Evolutionary conservation across 2,329 filamentous ascomycete genomes (phyloP), one percentile per base, ranked within the genome.

Genomic region (Graphiopsis chlorocephala): DNA sequence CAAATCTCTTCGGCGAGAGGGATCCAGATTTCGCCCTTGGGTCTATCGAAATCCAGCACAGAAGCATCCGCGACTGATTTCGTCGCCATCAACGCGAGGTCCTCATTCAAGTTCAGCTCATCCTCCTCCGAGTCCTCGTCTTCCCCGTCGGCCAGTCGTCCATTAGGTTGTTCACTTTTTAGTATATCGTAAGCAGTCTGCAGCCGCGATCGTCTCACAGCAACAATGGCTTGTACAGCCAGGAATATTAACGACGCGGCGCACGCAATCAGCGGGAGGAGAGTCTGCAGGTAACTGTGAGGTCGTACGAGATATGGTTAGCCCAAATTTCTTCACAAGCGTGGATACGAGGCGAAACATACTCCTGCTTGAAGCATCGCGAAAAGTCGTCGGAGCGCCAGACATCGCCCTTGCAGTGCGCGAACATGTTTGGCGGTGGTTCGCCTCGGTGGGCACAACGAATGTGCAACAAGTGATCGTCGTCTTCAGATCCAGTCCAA

Each of bases 191-290:
- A 92, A 58, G 82, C 82, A 68, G 83, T 78, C 67, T 79, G 60
- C 26, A 67, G 53, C 63, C 66, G 62, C 42, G 68, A 45, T n/a
- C 52, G 38, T 59, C 62, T 33, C 48, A 35, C n/a, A 23, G 84
- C 84, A 66, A 82, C 80, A 68, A 87, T 76, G 70, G 84, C 80
- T 73, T 89, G 86, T 70, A 84, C 74, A 23, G 84, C 70, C 64
- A 97, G 84, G 70, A 88, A 83, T 61, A 90, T 75, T 69, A 93
- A 76, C 7, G 95, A 98, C 28, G 90, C 71, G 68, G 79, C 84
- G 77, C 93, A 86, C 65, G 90, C 83, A 67, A 88, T 79, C 66
- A 95, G 81, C 63, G 95, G 95, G 63, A 98, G 83, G 55, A 96
- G 82, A 66, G 91, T 87, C 78, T 91, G 89, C 62, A 96, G 85